Base-by-base conservation (phyloP, 2,329 filamentous ascomycete genomes). In the Neodidymelliopsis sp. region DNA sequence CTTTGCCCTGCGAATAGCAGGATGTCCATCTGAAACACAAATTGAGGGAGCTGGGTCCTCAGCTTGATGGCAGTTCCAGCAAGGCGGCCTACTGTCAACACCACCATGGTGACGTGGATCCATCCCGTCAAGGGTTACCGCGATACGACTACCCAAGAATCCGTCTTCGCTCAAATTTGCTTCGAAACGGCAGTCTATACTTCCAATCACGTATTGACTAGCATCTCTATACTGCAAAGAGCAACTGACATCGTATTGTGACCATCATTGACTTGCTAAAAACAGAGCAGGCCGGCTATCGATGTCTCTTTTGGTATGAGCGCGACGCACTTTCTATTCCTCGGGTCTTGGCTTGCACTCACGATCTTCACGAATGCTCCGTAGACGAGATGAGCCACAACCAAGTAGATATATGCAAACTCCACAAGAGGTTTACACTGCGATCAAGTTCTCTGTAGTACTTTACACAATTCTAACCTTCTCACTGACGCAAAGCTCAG, bases 281-380 rank as follows among this genome's bases (percentile, higher is more conserved):
- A 45, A 37, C 22, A 42, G 35, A 36, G 35, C 48, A 43, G 38
- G 33, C 33, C 38, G 36, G 46, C 43, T 22, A 36, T 30, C 16
- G 20, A 24, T 19, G 18, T 37, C 15, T 37, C 33, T 29, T 45
- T 38, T 31, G 25, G 38, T 15, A 29, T 25, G 23, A 33, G 31
- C 42, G 31, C 42, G 10, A 34, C 31, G 38, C 29, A 35, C 47
- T 24, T 22, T 50, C 16, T 23, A 48, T 44, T 54, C 40, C 46
- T 33, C 34, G 33, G 33, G 4, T 31, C 18, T 13, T 18, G 15
- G 37, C 33, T 33, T 6, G 37, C 30, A 19, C 49, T 51, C 54
- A 52, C 47, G 57, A 65, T 64, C 60, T 54, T 46, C 61, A 55
- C 43, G 50, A 46, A 49, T 53, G 54, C 58, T 48, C 53, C 51